These are phyloP conservation scores for Xylaria sp. DNA, from an alignment of 2,329 filamentous ascomycete genomes.

Conservation along the genomic window DNA sequence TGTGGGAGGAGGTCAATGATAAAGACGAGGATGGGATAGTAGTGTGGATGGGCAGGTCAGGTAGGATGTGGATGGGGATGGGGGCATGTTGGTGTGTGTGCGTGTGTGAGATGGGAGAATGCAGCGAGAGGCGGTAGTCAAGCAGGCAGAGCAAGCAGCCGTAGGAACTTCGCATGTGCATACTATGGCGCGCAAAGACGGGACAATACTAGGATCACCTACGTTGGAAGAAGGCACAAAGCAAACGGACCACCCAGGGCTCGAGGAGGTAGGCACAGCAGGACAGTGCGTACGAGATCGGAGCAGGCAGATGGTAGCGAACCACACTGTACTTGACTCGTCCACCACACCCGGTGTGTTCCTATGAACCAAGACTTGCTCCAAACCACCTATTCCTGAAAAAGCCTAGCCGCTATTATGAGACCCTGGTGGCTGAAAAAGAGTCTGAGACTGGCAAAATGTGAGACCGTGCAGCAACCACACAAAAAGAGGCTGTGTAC, in stretches of 20 bases:
- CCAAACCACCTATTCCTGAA: constrained; percentile 26
- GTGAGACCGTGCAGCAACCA: not conserved
- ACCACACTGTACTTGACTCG: constrained; percentile 30
- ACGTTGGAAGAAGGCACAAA: constrained; percentile 38
- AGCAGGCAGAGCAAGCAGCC: constrained; percentile 44
- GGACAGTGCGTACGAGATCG: constrained; percentile 16
- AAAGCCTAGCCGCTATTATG: constrained; percentile 20
- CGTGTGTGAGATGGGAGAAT: constrained; percentile 47
- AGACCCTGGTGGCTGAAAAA: constrained; percentile 22
- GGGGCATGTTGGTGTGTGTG: constrained; percentile 48
- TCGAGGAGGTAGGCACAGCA: constrained; percentile 8
- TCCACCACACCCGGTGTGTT: constrained; percentile 12
- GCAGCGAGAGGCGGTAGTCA: constrained; percentile 40
- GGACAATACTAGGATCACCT: constrained; percentile 44
- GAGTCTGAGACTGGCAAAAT: constrained; percentile 13
- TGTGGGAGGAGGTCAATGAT: constrained; percentile 44
- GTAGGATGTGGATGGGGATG: constrained; percentile 42
- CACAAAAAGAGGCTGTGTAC: not conserved
- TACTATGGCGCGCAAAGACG: constrained; percentile 34
- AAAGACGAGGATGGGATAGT: constrained; percentile 42
- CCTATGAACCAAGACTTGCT: constrained; percentile 21
- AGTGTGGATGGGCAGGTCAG: constrained; percentile 39
- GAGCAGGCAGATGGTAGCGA: not conserved
- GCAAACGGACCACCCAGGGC: constrained; percentile 19
- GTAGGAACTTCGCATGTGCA: constrained; percentile 43